Conservation (phyloP, 495 filamentous ascomycete species). For the Trypethelium eluteriae region DNA sequence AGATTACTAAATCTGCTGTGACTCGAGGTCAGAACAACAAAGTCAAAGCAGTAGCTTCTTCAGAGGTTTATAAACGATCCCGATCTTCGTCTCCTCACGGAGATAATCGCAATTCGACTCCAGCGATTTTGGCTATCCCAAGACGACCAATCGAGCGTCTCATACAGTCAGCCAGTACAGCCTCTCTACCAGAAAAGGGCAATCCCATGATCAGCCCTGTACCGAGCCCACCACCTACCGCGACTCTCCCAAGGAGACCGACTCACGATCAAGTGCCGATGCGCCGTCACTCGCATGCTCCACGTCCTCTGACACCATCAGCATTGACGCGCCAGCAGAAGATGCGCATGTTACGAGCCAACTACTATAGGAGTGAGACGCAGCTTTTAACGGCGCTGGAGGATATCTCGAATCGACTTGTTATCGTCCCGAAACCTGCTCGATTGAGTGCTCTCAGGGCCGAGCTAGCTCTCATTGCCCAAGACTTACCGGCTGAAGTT, state of each 20-base stretch:
- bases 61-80: slow-evolving; percentile 34
- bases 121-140: slow-evolving; percentile 15
- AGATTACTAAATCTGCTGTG: slow-evolving; percentile 1
- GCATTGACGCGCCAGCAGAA: slow-evolving; percentile 51
- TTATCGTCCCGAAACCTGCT: slow-evolving; percentile 65
- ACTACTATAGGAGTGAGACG: slow-evolving; percentile 68
- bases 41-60: not conserved
- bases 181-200: slow-evolving; percentile 56
- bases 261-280: slow-evolving; percentile 42
- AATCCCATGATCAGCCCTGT: slow-evolving; percentile 38
- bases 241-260: slow-evolving; percentile 35
- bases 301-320: slow-evolving; percentile 43
- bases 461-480: slow-evolving; percentile 63
- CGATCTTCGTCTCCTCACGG: slow-evolving; percentile 16
- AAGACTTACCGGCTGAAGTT: slow-evolving; percentile 66
- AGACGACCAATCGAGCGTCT: slow-evolving; percentile 1
- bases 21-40: slow-evolving; percentile 17
- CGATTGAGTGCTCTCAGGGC: slow-evolving; percentile 67
- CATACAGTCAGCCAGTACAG: slow-evolving; percentile 42
- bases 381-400: slow-evolving; percentile 65
- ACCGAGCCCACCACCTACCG: slow-evolving; percentile 36
- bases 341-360: slow-evolving; percentile 55
- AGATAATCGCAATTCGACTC: not conserved
- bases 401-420: slow-evolving; percentile 67
- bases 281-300: slow-evolving; percentile 43